Base-by-base conservation (phyloP, 192 early-diverging fungal genomes). In the Podila epigama region DNA sequence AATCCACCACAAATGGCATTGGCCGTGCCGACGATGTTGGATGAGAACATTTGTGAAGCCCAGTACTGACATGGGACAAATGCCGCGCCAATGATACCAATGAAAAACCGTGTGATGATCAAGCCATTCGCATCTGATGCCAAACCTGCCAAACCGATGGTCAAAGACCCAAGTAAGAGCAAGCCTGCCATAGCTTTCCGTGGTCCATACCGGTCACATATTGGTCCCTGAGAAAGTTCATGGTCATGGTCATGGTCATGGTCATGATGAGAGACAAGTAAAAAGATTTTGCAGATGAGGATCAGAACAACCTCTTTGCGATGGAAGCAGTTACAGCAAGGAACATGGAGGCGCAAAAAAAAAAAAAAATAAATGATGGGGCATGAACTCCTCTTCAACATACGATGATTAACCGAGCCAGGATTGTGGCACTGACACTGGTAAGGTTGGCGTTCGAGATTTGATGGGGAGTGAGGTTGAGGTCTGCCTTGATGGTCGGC, bases 1-100 rank as follows among this genome's bases (percentile, higher is more conserved):
- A 90, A 90, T 6, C 90, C 90, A 51, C 89, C 90, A 11, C 81
- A 85, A 34, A 91, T 41, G 28, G 90, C 89, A 66, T 91, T 91
- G 22, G 90, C 90, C 48, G 84, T 82, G 25, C 90, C 90, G 29
- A 92, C 89, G 41, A 89, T 72, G 22, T 81, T 58, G 16, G 61
- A 28, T 39, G 71, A 54, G 72, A 91, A 91, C 79, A 90, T 82
- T 40, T 82, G 66, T 2, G 85, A 89, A 18, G 89, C 84, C 88
- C 90, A 91, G 68, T 89, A 87, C 82, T 90, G 89, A 60, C 89
- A 91, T 27, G 89, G 89, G 2, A 91, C 89, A 82, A 91, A 91
- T 8, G 88, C 57, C 8, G 87, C 86, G 31, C 89, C 89, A 20
- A 91, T 41, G 34, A 91, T 63, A 18, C 89, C 90, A 60, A 90